Base-by-base conservation (phyloP, 768 basidiomycete species). In the Trametes maxima region DNA sequence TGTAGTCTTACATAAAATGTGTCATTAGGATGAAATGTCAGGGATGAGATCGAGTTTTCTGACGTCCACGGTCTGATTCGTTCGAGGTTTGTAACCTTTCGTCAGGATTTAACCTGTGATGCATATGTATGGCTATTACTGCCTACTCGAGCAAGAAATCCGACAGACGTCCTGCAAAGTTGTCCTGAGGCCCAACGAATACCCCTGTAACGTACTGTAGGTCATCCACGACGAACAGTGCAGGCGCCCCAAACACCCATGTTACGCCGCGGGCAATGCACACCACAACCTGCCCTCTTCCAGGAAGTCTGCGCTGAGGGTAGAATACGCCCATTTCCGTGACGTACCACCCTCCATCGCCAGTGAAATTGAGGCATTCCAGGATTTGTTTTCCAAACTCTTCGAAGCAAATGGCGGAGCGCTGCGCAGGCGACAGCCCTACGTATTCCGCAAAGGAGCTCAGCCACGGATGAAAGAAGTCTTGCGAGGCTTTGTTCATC, bases 171-270 rank as follows among this genome's bases (percentile, higher is more conserved):
- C 10, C 22, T 12, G 25, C 16, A 40, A 17, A 36, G 24, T 33
- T 8, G 8, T 57, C 21, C 39, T 43, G 17, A 17, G 33, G 37
- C 1, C 37, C 47, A 2, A 49, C 22, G 21, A 48, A 49, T 2
- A 58, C 40, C 0, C 57, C 57, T 2, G 33, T 48, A 11, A 43
- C 19, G 28, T 58, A 58, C 19, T 50, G 10, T 2, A 24, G 2
- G 1, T 21, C 36, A 22, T 36, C 40, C 1, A 58, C 1, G 1
- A 14, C 4, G 13, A 45, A 51, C 28, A 60, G 12, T 2, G 44
- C 51, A 7, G 59, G 59, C 28, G 45, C 59, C 24, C 59, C 59
- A 24, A 60, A 60, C 2, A 33, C 42, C 59, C 59, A 60, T 13
- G 24, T 8, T 13, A 60, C 59, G 1, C 37, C 59, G 10, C 36